Evolutionary conservation across 306 rosid species (phyloP).

Genomic region (Fagus sylvatica): DNA sequence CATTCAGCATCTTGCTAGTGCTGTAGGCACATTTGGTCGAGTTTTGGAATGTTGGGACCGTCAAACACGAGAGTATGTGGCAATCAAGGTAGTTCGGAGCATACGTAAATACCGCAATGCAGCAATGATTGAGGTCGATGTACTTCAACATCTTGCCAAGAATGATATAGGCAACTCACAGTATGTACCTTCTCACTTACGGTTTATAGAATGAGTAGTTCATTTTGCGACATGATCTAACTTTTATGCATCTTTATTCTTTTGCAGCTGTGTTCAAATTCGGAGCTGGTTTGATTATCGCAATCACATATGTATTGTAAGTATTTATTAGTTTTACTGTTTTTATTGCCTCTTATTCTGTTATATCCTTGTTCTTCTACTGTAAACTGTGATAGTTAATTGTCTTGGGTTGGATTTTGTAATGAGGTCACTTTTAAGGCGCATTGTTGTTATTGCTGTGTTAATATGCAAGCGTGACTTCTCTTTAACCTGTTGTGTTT

Average conservation of each 20-base stretch:
- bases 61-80: constrained; percentile 74
- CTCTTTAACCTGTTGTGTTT: constrained; percentile 10
- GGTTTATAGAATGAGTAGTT: constrained; percentile 19
- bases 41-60: constrained; percentile 99
- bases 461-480: constrained; percentile 16
- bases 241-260: constrained; percentile 19
- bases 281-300: constrained; percentile 86
- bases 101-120: constrained; percentile 80
- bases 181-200: constrained; percentile 36
- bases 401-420: constrained; percentile 8
- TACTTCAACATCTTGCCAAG: constrained; percentile 67
- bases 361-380: constrained; percentile 8
- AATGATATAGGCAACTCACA: constrained; percentile 59
- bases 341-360: constrained; percentile 2
- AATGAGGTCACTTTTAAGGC: neutral
- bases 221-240: constrained; percentile 19
- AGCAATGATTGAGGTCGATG: constrained; percentile 85
- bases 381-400: constrained; percentile 1
- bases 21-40: constrained; percentile 99
- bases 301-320: constrained; percentile 92
- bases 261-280: constrained; percentile 85
- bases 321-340: constrained; percentile 26
- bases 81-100: constrained; percentile 86
- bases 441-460: neutral
- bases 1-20: constrained; percentile 95